A percentile compares a stretch with the other conserved stretches of the same genome.
Conservation (phyloP, 2,329 filamentous ascomycete genomes). For the Aspergillus ochraceus region DNA sequence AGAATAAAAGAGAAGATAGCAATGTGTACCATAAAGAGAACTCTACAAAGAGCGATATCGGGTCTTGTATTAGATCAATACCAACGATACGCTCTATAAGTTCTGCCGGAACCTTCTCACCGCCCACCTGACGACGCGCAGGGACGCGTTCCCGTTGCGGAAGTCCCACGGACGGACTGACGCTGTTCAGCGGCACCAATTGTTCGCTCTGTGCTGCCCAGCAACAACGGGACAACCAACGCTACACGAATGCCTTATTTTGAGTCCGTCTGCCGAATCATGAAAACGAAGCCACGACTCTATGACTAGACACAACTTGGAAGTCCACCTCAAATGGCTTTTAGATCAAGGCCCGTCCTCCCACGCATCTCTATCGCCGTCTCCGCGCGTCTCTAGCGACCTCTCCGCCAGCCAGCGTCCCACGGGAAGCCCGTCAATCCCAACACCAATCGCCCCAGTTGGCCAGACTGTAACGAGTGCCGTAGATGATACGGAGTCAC, state of each 20-base stretch:
- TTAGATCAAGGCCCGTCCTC: conserved; percentile 40
- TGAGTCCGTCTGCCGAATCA: conserved; percentile 21
- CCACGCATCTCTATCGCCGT: conserved; percentile 31
- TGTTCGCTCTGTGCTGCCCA: neutral
- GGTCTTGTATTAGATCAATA: too few relatives aligned
- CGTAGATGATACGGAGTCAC: conserved; percentile 13
- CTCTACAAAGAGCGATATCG: too few relatives aligned
- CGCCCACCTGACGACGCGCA: conserved; percentile 26
- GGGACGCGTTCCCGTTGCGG: conserved; percentile 17
- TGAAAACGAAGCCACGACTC: conserved; percentile 32
- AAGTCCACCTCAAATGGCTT: conserved; percentile 49
- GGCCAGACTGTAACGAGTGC: conserved; percentile 7
- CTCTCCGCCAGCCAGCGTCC: conserved; percentile 6
- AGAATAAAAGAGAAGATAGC: too few relatives aligned
- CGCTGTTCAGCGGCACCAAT: neutral
- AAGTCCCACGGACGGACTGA: neutral
- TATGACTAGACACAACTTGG: conserved; percentile 53
- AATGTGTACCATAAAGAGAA: too few relatives aligned
- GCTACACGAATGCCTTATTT: conserved; percentile 6
- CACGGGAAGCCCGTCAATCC: conserved; percentile 4
- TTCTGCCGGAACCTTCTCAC: neutral
- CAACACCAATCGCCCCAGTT: conserved; percentile 6
- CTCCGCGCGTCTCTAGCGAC: conserved; percentile 25
- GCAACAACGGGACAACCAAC: conserved; percentile 3
- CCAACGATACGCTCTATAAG: too few relatives aligned